Conservation (phyloP, 768 basidiomycete genomes). For the Lactifluus rugatus region DNA sequence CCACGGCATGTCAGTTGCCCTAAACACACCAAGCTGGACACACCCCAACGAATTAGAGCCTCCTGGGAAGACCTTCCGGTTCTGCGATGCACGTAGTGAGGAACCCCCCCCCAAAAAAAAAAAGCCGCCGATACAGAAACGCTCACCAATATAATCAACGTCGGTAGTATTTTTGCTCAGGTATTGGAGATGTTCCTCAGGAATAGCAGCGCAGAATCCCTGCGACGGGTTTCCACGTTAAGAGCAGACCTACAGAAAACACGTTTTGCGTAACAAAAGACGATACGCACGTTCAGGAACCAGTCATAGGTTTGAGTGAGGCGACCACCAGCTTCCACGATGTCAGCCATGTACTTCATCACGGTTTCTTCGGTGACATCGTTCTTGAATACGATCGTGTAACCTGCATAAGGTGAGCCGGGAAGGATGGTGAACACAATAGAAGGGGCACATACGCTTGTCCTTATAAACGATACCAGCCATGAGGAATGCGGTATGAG, state of each 20-base stretch:
- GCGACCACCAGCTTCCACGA: conserved; percentile 13
- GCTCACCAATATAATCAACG: conserved; percentile 14
- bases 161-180: conserved; percentile 3
- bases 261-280: neutral
- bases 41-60: neutral
- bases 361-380: conserved; percentile 8
- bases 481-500: conserved; percentile 4
- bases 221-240: neutral
- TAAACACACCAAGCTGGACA: neutral
- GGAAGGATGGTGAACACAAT: neutral
- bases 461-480: conserved; percentile 5
- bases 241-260: neutral
- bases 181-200: neutral
- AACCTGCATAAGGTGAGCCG: conserved; percentile 5
- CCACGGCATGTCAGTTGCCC: neutral
- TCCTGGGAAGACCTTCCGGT: conserved; percentile 12
- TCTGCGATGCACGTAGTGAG: neutral
- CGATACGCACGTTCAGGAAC: conserved; percentile 11
- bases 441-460: neutral
- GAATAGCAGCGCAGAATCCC: conserved; percentile 16
- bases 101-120: neutral
- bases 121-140: neutral
- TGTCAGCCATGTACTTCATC: conserved; percentile 3
- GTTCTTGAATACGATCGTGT: conserved; percentile 11
- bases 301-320: conserved; percentile 11